phyloP scores from a whole-genome alignment of 768 basidiomycete species.

The Coprinopsis marcescibilis region DNA sequence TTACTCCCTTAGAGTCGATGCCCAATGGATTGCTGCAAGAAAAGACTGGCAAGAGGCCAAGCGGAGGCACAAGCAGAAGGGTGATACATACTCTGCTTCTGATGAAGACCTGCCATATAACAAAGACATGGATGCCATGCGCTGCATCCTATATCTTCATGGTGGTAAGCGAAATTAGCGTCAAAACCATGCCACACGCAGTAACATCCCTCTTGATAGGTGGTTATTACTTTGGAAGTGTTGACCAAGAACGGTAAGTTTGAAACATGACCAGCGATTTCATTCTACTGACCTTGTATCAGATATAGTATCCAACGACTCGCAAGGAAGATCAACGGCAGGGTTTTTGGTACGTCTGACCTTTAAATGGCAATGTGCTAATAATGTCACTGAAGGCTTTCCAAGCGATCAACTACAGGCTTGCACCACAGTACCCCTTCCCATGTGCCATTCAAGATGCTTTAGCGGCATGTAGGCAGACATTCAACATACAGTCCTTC shows the following conservation, averaged over 20 bases:
- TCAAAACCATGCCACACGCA: background rate
- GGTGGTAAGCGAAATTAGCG: slow-evolving; percentile 43
- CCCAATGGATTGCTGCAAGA: slow-evolving; percentile 82
- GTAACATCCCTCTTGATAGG: slow-evolving; percentile 33
- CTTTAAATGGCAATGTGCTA: background rate
- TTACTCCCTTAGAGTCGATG: slow-evolving; percentile 54
- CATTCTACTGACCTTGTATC: slow-evolving; percentile 1
- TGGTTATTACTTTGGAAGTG: slow-evolving; percentile 81
- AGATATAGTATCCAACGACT: slow-evolving; percentile 76
- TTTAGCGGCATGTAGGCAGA: slow-evolving; percentile 71
- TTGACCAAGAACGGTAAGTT: slow-evolving; percentile 65
- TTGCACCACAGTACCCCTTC: slow-evolving; percentile 97
- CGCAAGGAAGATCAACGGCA: slow-evolving; percentile 89
- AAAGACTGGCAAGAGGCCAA: slow-evolving; percentile 77
- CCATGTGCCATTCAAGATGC: slow-evolving; percentile 89
- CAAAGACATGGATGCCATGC: slow-evolving; percentile 74
- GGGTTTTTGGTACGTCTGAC: slow-evolving; percentile 62
- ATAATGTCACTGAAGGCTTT: slow-evolving; percentile 15
- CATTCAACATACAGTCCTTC: background rate
- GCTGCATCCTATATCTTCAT: slow-evolving; percentile 78
- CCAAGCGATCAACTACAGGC: slow-evolving; percentile 70
- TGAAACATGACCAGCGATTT: background rate
- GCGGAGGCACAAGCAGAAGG: slow-evolving; percentile 44
- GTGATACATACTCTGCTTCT: slow-evolving; percentile 11
- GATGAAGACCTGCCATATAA: slow-evolving; percentile 41